phyloP scores from a whole-genome alignment of 192 early-diverging fungal species.

The Podila verticillata region DNA sequence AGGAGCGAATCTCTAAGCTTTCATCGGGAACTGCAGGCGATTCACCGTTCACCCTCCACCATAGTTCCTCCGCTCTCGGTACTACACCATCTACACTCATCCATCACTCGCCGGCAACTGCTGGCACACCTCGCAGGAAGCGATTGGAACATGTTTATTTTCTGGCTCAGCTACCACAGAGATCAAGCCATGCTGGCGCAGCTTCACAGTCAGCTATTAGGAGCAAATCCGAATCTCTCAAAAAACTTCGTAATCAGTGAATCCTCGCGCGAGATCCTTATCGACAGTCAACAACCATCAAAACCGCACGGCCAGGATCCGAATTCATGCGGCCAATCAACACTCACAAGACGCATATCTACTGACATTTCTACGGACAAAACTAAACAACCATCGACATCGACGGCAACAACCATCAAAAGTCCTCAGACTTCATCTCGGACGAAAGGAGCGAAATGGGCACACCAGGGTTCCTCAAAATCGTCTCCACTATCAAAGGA shows the following conservation, averaged over 20 bases:
- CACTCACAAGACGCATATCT: no score
- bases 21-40: background rate
- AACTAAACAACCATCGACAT: no score
- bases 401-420: no score
- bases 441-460: background rate
- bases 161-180: conserved; percentile 25
- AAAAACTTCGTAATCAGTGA: background rate
- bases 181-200: conserved; percentile 4
- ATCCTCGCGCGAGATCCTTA: background rate
- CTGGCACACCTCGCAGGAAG: conserved; percentile 7
- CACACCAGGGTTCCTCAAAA: background rate
- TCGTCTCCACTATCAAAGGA: background rate
- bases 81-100: conserved; percentile 7
- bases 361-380: no score
- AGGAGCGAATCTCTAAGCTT: background rate
- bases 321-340: no score
- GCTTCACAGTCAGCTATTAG: conserved; percentile 4
- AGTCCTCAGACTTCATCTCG: no score
- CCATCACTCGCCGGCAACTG: background rate
- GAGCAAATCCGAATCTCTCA: background rate
- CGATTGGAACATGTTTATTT: conserved; percentile 29
- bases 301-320: no score
- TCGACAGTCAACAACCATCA: no score
- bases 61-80: conserved; percentile 32
- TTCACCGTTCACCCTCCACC: conserved; percentile 25